phyloP scores from a whole-genome alignment of 331 rosid genomes.

The Malus hybrid region DNA sequence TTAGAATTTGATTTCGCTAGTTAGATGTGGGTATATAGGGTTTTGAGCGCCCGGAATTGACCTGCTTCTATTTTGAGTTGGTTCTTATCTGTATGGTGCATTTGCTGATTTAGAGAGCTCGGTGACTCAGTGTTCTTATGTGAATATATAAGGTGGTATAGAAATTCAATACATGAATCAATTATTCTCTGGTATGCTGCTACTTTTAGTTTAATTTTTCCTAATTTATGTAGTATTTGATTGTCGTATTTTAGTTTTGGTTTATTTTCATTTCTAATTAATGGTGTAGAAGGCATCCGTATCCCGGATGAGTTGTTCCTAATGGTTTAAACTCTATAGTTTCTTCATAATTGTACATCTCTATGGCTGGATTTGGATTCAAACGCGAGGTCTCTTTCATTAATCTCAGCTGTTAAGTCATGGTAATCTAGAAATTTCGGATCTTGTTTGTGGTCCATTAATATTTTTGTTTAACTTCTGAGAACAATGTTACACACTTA shows the following conservation, averaged over 20 bases:
- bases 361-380: constrained; percentile 1
- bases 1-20: constrained; percentile 42
- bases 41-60: constrained; percentile 50
- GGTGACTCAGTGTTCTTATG: constrained; percentile 53
- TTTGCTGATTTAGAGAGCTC: constrained; percentile 63
- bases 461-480: background rate
- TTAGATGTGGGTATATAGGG: constrained; percentile 47
- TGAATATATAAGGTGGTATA: constrained; percentile 92
- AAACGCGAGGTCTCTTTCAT: background rate
- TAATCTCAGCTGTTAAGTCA: background rate
- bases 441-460: background rate
- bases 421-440: background rate
- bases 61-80: constrained; percentile 44
- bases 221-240: background rate
- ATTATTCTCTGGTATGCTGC: constrained; percentile 23
- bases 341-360: background rate
- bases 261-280: background rate
- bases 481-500: background rate
- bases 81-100: constrained; percentile 55
- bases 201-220: background rate
- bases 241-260: background rate
- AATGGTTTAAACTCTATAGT: background rate
- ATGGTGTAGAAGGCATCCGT: constrained; percentile 1
- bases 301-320: constrained; percentile 1
- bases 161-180: constrained; percentile 68